phyloP scores from a whole-genome alignment of 768 basidiomycete species.

The Hygrocybe punicea region DNA sequence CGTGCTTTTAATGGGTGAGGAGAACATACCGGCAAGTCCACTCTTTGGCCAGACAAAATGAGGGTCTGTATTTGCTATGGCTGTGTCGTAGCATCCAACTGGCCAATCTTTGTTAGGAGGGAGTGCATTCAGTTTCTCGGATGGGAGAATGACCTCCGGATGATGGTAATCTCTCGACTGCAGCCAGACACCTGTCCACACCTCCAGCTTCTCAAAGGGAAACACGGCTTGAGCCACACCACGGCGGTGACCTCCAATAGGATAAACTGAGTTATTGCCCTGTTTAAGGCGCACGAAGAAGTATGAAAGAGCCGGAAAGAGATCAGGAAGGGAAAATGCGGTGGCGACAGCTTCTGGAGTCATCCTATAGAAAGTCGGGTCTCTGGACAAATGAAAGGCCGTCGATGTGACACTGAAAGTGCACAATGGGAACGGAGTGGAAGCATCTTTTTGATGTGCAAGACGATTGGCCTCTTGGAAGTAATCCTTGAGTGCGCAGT shows the following conservation, averaged over 20 bases:
- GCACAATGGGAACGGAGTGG: constrained; percentile 10
- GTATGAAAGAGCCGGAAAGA: no score
- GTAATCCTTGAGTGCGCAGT: not conserved
- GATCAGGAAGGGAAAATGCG: constrained; percentile 25
- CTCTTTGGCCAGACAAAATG: constrained; percentile 14
- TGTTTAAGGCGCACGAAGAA: no score
- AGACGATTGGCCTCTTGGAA: not conserved
- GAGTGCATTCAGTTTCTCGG: no score
- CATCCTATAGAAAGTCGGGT: constrained; percentile 17
- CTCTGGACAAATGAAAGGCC: constrained; percentile 24
- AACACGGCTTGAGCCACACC: no score
- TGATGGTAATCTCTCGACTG: no score
- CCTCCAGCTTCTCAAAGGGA: no score
- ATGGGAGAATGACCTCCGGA: no score
- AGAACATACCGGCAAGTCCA: constrained; percentile 17
- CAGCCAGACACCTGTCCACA: no score
- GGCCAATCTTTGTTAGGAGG: no score
- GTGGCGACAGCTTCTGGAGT: constrained; percentile 18
- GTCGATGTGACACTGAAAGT: constrained; percentile 6
- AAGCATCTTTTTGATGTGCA: not conserved
- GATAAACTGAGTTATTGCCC: no score
- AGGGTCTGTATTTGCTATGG: constrained; percentile 16
- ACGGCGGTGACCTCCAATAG: no score
- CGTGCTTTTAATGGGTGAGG: not conserved
- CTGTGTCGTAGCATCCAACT: no score